Conservation (phyloP, 371 early-diverging fungal species). For the Circinella minor region DNA sequence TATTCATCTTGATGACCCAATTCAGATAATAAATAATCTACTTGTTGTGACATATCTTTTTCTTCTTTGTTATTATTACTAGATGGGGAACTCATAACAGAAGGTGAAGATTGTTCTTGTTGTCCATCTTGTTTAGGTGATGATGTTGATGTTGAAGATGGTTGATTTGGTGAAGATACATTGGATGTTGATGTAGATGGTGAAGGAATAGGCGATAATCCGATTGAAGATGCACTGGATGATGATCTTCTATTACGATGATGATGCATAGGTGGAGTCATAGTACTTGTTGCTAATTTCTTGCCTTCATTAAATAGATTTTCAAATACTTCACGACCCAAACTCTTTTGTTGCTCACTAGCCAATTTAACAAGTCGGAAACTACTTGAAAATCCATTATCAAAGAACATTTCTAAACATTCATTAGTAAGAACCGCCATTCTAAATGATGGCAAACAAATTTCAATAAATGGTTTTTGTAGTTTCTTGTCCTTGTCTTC, state of each 20-base stretch:
- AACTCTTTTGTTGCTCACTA: slow-evolving; percentile 52
- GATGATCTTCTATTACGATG: slow-evolving; percentile 2
- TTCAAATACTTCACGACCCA: slow-evolving; percentile 64
- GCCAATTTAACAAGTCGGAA: slow-evolving; percentile 67
- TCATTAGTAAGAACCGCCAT: slow-evolving; percentile 75
- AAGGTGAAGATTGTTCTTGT: slow-evolving; percentile 5
- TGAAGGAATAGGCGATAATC: slow-evolving; percentile 14
- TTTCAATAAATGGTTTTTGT: slow-evolving; percentile 20
- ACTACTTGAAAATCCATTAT: slow-evolving; percentile 64
- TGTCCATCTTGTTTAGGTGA: neutral
- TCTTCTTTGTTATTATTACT: slow-evolving; percentile 8
- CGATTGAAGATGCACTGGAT: neutral
- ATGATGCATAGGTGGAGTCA: neutral
- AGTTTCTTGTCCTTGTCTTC: too few species aligned
- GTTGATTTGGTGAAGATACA: slow-evolving; percentile 3
- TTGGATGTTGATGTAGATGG: slow-evolving; percentile 22
- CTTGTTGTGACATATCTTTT: slow-evolving; percentile 32
- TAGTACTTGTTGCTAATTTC: slow-evolving; percentile 39
- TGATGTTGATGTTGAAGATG: neutral
- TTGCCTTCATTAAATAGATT: slow-evolving; percentile 61
- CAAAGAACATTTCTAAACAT: slow-evolving; percentile 69
- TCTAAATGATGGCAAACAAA: slow-evolving; percentile 47
- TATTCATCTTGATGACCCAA: slow-evolving; percentile 43
- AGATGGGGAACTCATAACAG: neutral
- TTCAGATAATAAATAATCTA: slow-evolving; percentile 41